Conservation (phyloP, 116 monocot genomes). For the Phalaenopsis hybrid region DNA sequence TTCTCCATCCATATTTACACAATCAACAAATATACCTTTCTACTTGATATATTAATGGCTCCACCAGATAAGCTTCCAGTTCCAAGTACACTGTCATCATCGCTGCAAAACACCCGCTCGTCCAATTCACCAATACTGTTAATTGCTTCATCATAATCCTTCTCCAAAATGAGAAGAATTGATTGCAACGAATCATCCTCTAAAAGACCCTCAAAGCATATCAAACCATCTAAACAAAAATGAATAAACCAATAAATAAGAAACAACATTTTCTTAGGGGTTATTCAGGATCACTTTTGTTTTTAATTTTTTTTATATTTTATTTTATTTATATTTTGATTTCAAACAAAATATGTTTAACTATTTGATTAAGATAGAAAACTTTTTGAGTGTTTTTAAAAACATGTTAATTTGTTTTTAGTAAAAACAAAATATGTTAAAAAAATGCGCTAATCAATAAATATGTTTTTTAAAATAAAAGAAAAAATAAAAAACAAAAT, state of each 20-base stretch:
- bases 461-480: too few species aligned
- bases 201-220: slow-evolving; percentile 39
- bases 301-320: too few species aligned
- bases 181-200: slow-evolving; percentile 36
- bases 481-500: too few species aligned
- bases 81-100: slow-evolving; percentile 51
- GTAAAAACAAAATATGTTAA: too few species aligned
- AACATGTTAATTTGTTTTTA: too few species aligned
- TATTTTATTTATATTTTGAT: too few species aligned
- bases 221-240: slow-evolving; percentile 33
- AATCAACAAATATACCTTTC: slow-evolving; percentile 27
- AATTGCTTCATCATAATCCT: slow-evolving; percentile 40
- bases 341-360: too few species aligned
- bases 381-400: too few species aligned
- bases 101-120: slow-evolving; percentile 43
- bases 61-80: slow-evolving; percentile 54
- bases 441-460: neutral
- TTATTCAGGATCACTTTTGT: too few species aligned
- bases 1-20: neutral
- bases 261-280: neutral
- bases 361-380: too few species aligned
- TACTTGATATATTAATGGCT: slow-evolving; percentile 29
- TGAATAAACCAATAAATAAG: neutral
- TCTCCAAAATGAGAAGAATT: slow-evolving; percentile 37
- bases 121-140: slow-evolving; percentile 42